Evolutionary conservation across 345 rosid species (phyloP), one percentile per base, ranked within the genome.

Genomic region (Salix udensis): DNA sequence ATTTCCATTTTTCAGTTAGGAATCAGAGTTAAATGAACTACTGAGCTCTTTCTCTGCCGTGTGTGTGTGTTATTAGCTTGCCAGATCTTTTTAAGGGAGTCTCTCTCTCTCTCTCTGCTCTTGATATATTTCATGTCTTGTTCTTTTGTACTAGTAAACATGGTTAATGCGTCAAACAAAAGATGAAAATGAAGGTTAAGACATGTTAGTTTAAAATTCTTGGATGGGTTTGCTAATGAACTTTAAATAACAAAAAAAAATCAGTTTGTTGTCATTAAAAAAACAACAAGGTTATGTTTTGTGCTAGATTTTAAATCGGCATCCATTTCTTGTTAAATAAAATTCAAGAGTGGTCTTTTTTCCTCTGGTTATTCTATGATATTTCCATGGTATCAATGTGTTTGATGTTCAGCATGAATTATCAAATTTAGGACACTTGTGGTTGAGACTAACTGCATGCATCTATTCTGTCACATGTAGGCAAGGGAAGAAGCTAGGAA

Each of bases 401-500:
- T 73, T 26, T 21, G 5, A 31, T 26, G 1, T 44, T 23, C 39
- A 44, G 21, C 37, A 36, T 68, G 60, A 42, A 4, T 77, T 73
- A 30, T 68, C 26, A 26, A 53, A 15, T 53, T 21, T 3, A 44
- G 37, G 68, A 19, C 39, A 55, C 23, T 42, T 74, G 18, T 36
- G 37, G 55, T 36, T 74, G 70, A 66, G 30, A 50, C 26, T 62
- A 48, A 26, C 68, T 46, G 62, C 62, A 60, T 80, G 46, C 30
- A 28, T 61, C 73, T n/a, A 31, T 70, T 53, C 30, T 68, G 50
- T 60, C 67, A 71, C 76, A 50, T 86, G 80, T 76, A 95, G 97
- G 91, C 84, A 31, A 87, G 86, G 46, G 97, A 92, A 85, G 97
- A 93, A 82, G 73, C 75, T 31, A 89, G 99, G 78, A 92, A 91